Conservation (phyloP, 1,284 basidiomycete species). For the Apiotrichum brassicae region DNA sequence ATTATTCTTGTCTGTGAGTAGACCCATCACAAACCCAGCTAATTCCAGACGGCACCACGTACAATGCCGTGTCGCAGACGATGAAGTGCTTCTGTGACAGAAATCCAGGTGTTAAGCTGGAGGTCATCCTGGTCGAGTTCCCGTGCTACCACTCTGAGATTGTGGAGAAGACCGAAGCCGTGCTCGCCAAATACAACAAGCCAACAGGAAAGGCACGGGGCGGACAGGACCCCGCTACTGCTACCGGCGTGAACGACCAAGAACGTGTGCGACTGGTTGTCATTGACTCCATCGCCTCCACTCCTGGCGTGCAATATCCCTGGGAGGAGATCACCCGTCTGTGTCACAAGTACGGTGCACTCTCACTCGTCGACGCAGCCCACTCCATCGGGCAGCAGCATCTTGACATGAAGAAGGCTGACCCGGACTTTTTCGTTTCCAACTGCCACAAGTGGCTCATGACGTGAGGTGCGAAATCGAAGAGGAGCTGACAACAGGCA, state of each 20-base stretch:
- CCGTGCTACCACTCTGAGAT: constrained; percentile 61
- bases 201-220: not conserved
- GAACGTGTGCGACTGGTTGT: constrained; percentile 56
- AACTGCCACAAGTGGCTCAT: constrained; percentile 80
- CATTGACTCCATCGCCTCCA: constrained; percentile 66
- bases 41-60: constrained; percentile 59
- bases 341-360: constrained; percentile 62
- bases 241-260: constrained; percentile 22
- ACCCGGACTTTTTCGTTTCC: constrained; percentile 76
- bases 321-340: constrained; percentile 70
- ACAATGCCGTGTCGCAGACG: constrained; percentile 56
- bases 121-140: constrained; percentile 55
- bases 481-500: constrained; percentile 50
- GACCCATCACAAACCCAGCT: not conserved
- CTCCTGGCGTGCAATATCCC: constrained; percentile 64
- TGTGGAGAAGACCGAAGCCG: constrained; percentile 52
- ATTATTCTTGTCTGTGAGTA: constrained; percentile 51
- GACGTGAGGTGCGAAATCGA: constrained; percentile 18
- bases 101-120: constrained; percentile 53
- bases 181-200: constrained; percentile 41
- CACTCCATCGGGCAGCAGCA: constrained; percentile 63
- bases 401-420: constrained; percentile 55
- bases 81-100: constrained; percentile 59
- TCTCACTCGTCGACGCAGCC: constrained; percentile 72
- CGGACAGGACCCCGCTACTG: constrained; percentile 19